Evolutionary conservation across 129 eudicot genomes (phyloP), one percentile per base, ranked within the genome.

Genomic region (Centrapalus pauciflorus): DNA sequence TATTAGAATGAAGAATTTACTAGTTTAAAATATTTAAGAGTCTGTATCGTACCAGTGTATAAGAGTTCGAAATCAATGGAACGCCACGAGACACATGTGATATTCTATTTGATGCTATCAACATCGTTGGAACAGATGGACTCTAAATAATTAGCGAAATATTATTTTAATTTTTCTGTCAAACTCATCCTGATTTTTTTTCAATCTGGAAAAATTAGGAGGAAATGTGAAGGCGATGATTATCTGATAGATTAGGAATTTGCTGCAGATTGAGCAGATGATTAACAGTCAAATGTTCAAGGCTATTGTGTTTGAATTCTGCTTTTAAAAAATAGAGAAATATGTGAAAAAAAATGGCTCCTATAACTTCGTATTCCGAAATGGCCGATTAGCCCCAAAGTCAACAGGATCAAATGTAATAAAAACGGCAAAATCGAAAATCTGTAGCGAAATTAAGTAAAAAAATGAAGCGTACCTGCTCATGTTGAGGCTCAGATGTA

Each of bases 401-500:
- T 26, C n/a, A 30, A 74, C 52, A 30, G 26, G 8, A 33, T 2
- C 27, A 76, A 74, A 26, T 34, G 7, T 11, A 26, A 30, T 34
- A 10, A 81, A 72, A 0, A 60, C 27, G 11, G 75, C 20, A 11
- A 49, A 8, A 73, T 49, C 28, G 64, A 14, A 5, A 67, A 43
- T 32, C 55, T 33, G 33, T 66, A 76, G 24, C 60, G 58, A 30
- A 25, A 21, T 2, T 0, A 9, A 1, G 16, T 7, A 0, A 4
- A 23, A n/a, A 61, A 72, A 2, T 5, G 33, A 27, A 28, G 2
- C 66, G 11, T 25, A 75, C 79, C 79, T 75, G 60, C 3, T 71
- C 66, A 61, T 88, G 96, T 19, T 80, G 46, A 2, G 86, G 81
- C 56, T 88, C 96, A 8, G 91, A 57, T 0, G 96, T 80, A 59